Conservation (phyloP, 768 basidiomycete species). For the Aureoboletus auriporus region DNA sequence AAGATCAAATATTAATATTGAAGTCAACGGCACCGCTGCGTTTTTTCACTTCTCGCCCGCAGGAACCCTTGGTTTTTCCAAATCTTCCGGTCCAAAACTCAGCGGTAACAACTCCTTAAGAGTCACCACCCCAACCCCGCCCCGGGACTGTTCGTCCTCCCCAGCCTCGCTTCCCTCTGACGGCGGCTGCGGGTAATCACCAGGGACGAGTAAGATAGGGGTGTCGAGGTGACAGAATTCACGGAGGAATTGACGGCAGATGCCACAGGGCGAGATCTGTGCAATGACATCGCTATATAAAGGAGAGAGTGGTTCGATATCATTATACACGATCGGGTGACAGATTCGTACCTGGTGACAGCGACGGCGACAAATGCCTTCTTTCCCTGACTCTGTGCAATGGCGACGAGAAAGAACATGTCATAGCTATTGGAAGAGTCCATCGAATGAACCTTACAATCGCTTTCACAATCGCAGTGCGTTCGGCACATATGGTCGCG, state of each 20-base stretch:
- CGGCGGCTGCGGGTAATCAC: conserved; percentile 47
- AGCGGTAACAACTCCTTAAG: conserved; percentile 73
- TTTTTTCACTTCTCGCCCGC: no score
- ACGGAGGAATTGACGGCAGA: conserved; percentile 87
- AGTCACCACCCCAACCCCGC: conserved; percentile 57
- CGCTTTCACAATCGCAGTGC: conserved; percentile 94
- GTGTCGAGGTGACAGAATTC: conserved; percentile 78
- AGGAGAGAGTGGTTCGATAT: no score
- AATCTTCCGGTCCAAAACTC: conserved; percentile 87
- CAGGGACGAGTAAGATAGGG: conserved; percentile 69
- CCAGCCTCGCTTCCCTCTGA: background rate
- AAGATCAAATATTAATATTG: no score
- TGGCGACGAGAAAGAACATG: background rate
- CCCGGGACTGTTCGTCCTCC: conserved; percentile 21
- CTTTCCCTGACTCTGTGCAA: conserved; percentile 75
- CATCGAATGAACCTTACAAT: conserved; percentile 53
- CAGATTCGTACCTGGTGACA: conserved; percentile 61
- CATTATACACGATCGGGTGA: no score
- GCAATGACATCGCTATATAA: conserved; percentile 59
- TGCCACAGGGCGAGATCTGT: conserved; percentile 82
- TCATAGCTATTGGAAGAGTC: background rate
- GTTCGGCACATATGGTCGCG: conserved; percentile 88
- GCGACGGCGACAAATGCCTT: conserved; percentile 71
- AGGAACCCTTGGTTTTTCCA: conserved; percentile 45
- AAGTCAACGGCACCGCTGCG: no score